A percentile compares a stretch with the other conserved stretches of the same genome.
These are phyloP conservation scores for Nasturtium officinale DNA, from an alignment of 345 rosid species.

Conservation along the genomic window DNA sequence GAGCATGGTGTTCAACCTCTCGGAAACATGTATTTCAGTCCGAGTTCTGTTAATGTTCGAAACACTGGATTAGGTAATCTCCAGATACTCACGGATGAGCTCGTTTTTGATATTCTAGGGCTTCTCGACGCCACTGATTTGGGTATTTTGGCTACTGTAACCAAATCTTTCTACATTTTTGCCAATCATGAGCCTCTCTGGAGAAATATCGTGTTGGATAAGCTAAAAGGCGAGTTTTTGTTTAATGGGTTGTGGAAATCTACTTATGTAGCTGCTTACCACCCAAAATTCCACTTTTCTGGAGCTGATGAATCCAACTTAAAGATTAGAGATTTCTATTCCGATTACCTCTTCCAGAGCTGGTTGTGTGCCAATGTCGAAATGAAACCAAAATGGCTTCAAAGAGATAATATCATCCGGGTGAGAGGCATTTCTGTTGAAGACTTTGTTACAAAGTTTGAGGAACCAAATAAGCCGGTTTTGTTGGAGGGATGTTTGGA, in stretches of 20 bases:
- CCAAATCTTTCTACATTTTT: slow-evolving; percentile 77
- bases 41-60: slow-evolving; percentile 61
- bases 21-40: slow-evolving; percentile 72
- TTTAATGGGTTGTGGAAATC: slow-evolving; percentile 75
- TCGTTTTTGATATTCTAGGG: slow-evolving; percentile 77
- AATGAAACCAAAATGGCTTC: slow-evolving; percentile 93
- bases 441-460: slow-evolving; percentile 68
- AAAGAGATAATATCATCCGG: slow-evolving; percentile 74
- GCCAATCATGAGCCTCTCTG: slow-evolving; percentile 79
- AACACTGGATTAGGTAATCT: slow-evolving; percentile 85
- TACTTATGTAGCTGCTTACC: slow-evolving; percentile 57
- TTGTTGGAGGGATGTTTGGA: slow-evolving; percentile 88
- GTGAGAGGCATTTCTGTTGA: slow-evolving; percentile 73
- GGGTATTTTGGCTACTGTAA: slow-evolving; percentile 71
- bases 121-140: slow-evolving; percentile 57
- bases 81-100: slow-evolving; percentile 69
- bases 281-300: slow-evolving; percentile 45
- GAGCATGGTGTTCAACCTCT: slow-evolving; percentile 83
- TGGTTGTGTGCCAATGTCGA: slow-evolving; percentile 98
- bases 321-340: slow-evolving; percentile 75
- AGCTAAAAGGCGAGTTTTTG: slow-evolving; percentile 58
- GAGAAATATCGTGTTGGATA: slow-evolving; percentile 83
- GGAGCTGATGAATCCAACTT: slow-evolving; percentile 36
- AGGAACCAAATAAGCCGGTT: slow-evolving; percentile 87
- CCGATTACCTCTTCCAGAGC: slow-evolving; percentile 90